phyloP scores from a whole-genome alignment of 441 rosid genomes.

The Kokia cookei region DNA sequence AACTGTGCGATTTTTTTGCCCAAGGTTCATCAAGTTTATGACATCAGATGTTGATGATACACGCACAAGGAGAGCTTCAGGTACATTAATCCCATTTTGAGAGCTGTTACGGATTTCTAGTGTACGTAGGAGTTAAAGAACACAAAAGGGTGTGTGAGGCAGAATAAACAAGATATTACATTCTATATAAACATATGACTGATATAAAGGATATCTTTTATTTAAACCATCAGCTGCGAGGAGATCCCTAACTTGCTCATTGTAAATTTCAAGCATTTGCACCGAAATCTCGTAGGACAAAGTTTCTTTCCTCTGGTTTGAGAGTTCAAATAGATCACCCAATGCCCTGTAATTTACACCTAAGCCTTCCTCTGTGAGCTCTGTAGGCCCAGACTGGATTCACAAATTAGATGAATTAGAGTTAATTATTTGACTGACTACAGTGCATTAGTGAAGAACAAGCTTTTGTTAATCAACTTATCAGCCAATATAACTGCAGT shows the following conservation, averaged over 20 bases:
- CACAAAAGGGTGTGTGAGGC: conserved; percentile 5
- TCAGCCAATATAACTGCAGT: background rate
- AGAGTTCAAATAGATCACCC: conserved; percentile 49
- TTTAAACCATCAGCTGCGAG: conserved; percentile 46
- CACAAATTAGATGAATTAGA: background rate
- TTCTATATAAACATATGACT: background rate
- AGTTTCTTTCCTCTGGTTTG: conserved; percentile 44
- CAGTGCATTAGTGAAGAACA: background rate
- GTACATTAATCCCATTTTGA: conserved; percentile 66
- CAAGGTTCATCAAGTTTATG: conserved; percentile 60
- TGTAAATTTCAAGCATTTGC: conserved; percentile 72
- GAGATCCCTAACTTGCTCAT: conserved; percentile 73
- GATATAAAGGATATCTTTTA: conserved; percentile 46
- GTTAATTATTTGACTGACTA: background rate
- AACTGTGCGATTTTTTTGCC: conserved; percentile 62
- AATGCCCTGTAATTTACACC: conserved; percentile 76
- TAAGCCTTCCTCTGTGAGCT: conserved; percentile 53
- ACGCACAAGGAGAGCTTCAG: conserved; percentile 60
- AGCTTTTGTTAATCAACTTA: background rate
- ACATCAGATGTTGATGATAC: conserved; percentile 65
- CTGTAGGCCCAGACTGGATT: conserved; percentile 59
- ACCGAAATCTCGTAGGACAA: conserved; percentile 45
- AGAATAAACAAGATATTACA: background rate
- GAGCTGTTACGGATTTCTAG: conserved; percentile 69
- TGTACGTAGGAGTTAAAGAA: conserved; percentile 34